Base-by-base conservation (phyloP, 2,329 filamentous ascomycete species). In the Chrysosporium keratinophilum region DNA sequence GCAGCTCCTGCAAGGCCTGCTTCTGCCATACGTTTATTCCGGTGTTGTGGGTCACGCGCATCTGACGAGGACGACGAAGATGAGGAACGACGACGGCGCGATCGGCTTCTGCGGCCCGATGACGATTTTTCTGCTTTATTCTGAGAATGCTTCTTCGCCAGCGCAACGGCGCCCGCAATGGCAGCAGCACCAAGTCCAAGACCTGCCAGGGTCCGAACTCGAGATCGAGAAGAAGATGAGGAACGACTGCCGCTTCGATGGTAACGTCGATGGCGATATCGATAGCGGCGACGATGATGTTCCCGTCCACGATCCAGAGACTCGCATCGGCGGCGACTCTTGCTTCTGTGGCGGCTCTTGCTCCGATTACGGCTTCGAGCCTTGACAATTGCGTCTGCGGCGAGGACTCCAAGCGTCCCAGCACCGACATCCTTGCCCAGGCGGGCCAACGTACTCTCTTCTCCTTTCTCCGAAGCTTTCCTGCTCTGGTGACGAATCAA, bases 1-100 rank as follows among this genome's bases (percentile, higher is more conserved):
- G 80, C 79, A 55, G 81, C 81, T 59, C 77, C 79, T 19, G 79
- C 81, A 50, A 82, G 70, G 57, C 81, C 81, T 51, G 80, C 81
- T 62, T 80, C 77, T 12, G 80, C 80, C 59, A 80, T 79, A 55
- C 78, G 76, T 50, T 76, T 75, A 57, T 79, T 80, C 54, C 79
- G 75, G 60, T 80, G 78, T 12, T 67, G 68, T 42, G 68, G 62
- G 57, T 70, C 70, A 44, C 69, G 67, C 35, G 64, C 66, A 58
- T 67, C 62, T 55, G 65, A 64, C 10, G 61, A 62, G 5, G 62
- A 62, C 53, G 65, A 59, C 11, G 66, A 61, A 9, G 47, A 50
- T 14, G 54, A 56, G 15, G 51, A 66, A 17, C 66, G 65, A 33
- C 71, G 69, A 52, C 66, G 75, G 12, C 70, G 70, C 7, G 73